Conservation (phyloP, 371 early-diverging fungal species). For the Blakeslea trispora region DNA sequence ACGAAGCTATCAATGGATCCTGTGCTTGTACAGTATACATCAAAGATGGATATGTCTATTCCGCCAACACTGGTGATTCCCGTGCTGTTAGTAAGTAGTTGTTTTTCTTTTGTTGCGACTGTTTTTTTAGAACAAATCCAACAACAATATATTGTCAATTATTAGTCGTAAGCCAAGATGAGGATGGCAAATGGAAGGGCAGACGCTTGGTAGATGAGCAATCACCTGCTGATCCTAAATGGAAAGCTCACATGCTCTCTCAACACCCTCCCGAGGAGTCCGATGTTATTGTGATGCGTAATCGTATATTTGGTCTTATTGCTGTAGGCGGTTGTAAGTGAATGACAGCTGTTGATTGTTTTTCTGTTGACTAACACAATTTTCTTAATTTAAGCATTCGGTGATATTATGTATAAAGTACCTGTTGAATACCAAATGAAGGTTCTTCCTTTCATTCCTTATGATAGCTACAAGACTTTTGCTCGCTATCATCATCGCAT, state of each 20-base stretch:
- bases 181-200: slow-evolving; percentile 48
- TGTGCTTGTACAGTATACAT: slow-evolving; percentile 79
- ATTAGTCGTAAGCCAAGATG: slow-evolving; percentile 47
- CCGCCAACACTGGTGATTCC: slow-evolving; percentile 81
- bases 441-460: slow-evolving; percentile 49
- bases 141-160: too few relatives aligned
- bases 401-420: slow-evolving; percentile 85
- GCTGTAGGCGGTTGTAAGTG: slow-evolving; percentile 54
- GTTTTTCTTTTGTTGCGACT: too few relatives aligned
- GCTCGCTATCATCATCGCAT: slow-evolving; percentile 66
- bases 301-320: slow-evolving; percentile 52
- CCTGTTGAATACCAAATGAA: slow-evolving; percentile 63
- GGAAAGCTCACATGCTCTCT: slow-evolving; percentile 44
- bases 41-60: slow-evolving; percentile 71
- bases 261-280: slow-evolving; percentile 49
- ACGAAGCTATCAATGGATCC: slow-evolving; percentile 71
- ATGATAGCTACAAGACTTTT: slow-evolving; percentile 60
- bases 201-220: slow-evolving; percentile 53
- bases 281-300: slow-evolving; percentile 36
- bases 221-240: slow-evolving; percentile 46
- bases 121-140: too few relatives aligned
- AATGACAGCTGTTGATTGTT: too few relatives aligned
- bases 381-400: slow-evolving; percentile 61
- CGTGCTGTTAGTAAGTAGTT: slow-evolving; percentile 58
- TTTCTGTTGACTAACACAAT: slow-evolving; percentile 31